phyloP scores from a whole-genome alignment of 2,329 filamentous ascomycete genomes.

The Paradendryphiella salina region DNA sequence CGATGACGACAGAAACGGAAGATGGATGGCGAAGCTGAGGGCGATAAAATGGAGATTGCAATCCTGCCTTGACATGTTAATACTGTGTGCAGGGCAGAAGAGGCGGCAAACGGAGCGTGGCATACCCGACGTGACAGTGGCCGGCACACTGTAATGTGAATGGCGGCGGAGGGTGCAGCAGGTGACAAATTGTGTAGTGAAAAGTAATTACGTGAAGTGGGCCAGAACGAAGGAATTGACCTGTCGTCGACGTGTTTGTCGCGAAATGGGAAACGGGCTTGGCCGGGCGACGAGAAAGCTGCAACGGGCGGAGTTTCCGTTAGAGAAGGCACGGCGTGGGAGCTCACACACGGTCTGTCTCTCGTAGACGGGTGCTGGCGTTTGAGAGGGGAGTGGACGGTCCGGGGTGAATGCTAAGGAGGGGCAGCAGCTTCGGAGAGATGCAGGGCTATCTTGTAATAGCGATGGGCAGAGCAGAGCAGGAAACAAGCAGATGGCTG shows the following conservation, averaged over 20 bases:
- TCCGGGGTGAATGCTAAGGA: conserved; percentile 11
- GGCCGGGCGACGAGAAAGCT: conserved; percentile 19
- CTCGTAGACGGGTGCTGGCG: conserved; percentile 21
- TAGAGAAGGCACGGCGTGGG: conserved; percentile 18
- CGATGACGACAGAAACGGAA: conserved; percentile 13
- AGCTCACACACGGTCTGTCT: conserved; percentile 36
- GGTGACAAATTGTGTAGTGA: conserved; percentile 11
- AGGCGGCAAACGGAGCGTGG: conserved; percentile 33
- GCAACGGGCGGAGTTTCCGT: conserved; percentile 37
- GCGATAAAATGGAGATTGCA: background rate
- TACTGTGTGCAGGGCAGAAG: conserved; percentile 34
- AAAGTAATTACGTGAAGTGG: conserved; percentile 25
- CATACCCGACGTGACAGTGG: conserved; percentile 31
- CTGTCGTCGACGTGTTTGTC: conserved; percentile 21
- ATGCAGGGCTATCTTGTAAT: conserved; percentile 23
- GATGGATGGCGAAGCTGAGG: conserved; percentile 4
- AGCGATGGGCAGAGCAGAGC: conserved; percentile 16
- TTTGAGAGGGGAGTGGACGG: conserved; percentile 11
- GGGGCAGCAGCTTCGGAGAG: conserved; percentile 13
- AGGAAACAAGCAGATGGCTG: conserved; percentile 26
- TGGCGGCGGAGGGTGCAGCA: background rate
- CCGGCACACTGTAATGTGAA: conserved; percentile 4
- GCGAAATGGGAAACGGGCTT: conserved; percentile 31
- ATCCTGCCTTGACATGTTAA: conserved; percentile 24
- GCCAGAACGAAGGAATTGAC: conserved; percentile 22